Conservation (phyloP, 73 alveolate species). For the Blepharisma japonicum region DNA sequence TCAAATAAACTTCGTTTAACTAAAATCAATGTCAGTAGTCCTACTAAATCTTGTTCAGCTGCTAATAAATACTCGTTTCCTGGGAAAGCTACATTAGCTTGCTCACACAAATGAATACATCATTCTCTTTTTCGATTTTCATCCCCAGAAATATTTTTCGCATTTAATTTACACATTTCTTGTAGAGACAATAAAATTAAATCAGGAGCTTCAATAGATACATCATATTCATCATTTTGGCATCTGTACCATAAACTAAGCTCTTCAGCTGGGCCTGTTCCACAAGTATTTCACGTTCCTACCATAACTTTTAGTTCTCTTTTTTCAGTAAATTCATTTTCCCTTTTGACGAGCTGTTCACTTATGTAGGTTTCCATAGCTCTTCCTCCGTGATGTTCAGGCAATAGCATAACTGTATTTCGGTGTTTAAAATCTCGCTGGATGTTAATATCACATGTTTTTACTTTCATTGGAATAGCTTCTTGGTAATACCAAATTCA, state of each 20-base stretch:
- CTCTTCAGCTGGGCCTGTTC: background rate
- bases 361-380: conserved; percentile 3
- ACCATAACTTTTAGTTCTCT: background rate
- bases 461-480: background rate
- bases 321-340: background rate
- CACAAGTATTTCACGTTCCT: conserved; percentile 8
- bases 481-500: conserved; percentile 24
- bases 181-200: background rate
- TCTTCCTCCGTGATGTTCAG: background rate
- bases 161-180: conserved; percentile 12
- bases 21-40: background rate
- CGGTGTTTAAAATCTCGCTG: background rate
- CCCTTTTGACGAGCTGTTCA: background rate
- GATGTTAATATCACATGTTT: background rate
- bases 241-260: background rate
- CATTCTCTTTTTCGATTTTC: background rate
- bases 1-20: background rate
- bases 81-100: background rate
- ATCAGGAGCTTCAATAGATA: background rate
- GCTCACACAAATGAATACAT: background rate
- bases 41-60: background rate
- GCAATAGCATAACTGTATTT: background rate
- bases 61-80: too few relatives aligned
- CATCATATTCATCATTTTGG: too few relatives aligned
- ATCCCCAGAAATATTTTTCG: conserved; percentile 8